Evolutionary conservation across 2,329 filamentous ascomycete genomes (phyloP).

Genomic region (Hymenoscyphus infarciens): DNA sequence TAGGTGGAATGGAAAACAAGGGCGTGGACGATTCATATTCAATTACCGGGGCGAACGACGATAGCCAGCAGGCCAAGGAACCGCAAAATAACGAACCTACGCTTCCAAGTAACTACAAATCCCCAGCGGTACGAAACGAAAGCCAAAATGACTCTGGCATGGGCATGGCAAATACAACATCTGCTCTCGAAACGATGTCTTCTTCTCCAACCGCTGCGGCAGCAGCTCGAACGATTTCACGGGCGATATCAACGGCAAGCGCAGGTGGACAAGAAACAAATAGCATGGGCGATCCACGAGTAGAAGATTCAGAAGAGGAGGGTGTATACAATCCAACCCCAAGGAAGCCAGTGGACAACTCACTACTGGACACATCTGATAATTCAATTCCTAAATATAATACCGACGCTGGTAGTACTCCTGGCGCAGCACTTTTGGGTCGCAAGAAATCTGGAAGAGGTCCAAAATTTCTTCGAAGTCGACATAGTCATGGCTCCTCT

Average conservation of each 20-base stretch:
- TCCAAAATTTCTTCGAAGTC: slow-evolving; percentile 55
- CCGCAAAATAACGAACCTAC: slow-evolving; percentile 25
- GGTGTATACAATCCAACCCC: slow-evolving; percentile 28
- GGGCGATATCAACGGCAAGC: slow-evolving; percentile 47
- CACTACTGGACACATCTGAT: slow-evolving; percentile 21
- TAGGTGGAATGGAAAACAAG: slow-evolving; percentile 42
- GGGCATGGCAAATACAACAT: slow-evolving; percentile 43
- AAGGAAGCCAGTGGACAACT: slow-evolving; percentile 20
- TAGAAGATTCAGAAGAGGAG: slow-evolving; percentile 21
- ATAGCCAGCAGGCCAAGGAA: slow-evolving; percentile 1
- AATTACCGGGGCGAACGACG: slow-evolving; percentile 43
- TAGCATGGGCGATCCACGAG: slow-evolving; percentile 13
- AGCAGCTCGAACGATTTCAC: slow-evolving; percentile 50
- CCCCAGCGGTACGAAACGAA: slow-evolving; percentile 21
- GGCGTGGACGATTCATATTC: slow-evolving; percentile 54
- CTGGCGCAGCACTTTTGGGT: slow-evolving; percentile 42
- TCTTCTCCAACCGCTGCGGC: slow-evolving; percentile 56
- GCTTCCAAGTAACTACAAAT: slow-evolving; percentile 29
- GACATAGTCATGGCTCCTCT: slow-evolving; percentile 56
- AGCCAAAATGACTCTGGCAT: slow-evolving; percentile 18
- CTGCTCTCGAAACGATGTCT: slow-evolving; percentile 49
- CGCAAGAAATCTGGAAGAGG: slow-evolving; percentile 41
- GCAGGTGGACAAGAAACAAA: slow-evolving; percentile 17
- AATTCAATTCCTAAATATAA: slow-evolving; percentile 31
- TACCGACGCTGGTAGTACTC: slow-evolving; percentile 45